Percentiles rank a stretch among this genome's conserved stretches.
These are phyloP conservation scores for Trichocomaceae sp. DNA, from an alignment of 2,329 filamentous ascomycete genomes.

Conservation along the genomic window DNA sequence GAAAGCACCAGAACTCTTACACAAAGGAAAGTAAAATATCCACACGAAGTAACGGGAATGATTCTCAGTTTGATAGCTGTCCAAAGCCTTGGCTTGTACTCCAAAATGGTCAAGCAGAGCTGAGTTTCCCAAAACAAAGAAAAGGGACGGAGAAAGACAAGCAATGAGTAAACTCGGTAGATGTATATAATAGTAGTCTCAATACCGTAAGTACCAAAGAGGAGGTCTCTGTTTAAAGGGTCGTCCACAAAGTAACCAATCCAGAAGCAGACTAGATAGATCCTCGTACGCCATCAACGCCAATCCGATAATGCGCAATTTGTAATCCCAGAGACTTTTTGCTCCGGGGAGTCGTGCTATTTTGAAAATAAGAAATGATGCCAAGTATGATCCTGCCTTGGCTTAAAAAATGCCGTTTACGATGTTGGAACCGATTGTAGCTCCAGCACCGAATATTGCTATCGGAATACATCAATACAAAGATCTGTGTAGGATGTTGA, in stretches of 20 bases:
- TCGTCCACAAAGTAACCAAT: conserved; percentile 3
- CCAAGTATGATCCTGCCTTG: background rate
- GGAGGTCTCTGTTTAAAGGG: conserved; percentile 1
- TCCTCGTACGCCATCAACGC: conserved; percentile 27
- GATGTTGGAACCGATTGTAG: conserved; percentile 81
- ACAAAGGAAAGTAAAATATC: conserved; percentile 10
- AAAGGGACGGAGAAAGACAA: background rate
- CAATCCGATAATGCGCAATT: conserved; percentile 23
- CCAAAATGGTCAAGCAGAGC: too few relatives aligned
- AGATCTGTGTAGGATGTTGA: background rate
- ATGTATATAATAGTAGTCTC: background rate
- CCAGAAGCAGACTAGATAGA: conserved; percentile 3
- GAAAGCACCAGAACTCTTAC: background rate
- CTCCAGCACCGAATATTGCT: conserved; percentile 88
- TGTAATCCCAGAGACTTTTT: conserved; percentile 12
- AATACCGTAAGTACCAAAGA: background rate
- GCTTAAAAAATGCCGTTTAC: conserved; percentile 81
- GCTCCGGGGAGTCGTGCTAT: background rate
- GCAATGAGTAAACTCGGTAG: background rate
- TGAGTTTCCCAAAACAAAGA: background rate
- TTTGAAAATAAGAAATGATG: conserved; percentile 6
- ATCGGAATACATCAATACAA: conserved; percentile 19
- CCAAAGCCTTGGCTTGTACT: too few relatives aligned
- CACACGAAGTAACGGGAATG: conserved; percentile 8
- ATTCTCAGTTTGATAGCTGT: background rate